A percentile compares a stretch with the other conserved stretches of the same genome.
phyloP scores from a whole-genome alignment of 768 basidiomycete genomes.

The Boletus sp. region DNA sequence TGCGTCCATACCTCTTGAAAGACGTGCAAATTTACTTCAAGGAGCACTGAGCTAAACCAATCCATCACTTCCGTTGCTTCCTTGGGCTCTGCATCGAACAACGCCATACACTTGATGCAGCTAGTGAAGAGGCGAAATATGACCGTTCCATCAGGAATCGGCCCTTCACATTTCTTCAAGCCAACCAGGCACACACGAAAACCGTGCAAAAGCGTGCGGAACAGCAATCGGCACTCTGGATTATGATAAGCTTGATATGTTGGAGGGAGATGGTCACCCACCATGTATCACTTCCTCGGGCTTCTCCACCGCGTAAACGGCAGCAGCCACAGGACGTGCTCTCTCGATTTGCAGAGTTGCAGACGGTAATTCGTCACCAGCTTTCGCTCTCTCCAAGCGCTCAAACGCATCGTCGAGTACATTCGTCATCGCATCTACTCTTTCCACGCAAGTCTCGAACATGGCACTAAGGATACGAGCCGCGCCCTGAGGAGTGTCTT shows the following conservation, averaged over 20 bases:
- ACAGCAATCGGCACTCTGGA: constrained; percentile 80
- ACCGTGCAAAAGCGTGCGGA: constrained; percentile 85
- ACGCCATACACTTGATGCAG: constrained; percentile 77
- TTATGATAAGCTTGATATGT: constrained; percentile 2
- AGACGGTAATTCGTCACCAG: constrained; percentile 37
- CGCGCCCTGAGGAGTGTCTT: constrained; percentile 70
- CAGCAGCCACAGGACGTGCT: constrained; percentile 75
- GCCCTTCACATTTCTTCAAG: constrained; percentile 77
- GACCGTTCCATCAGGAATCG: constrained; percentile 79
- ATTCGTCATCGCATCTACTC: constrained; percentile 75
- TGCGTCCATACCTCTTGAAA: constrained; percentile 97
- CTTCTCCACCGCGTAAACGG: constrained; percentile 76
- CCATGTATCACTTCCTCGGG: constrained; percentile 81
- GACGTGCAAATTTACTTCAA: constrained; percentile 85
- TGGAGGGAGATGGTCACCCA: constrained; percentile 33
- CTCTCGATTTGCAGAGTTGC: constrained; percentile 79
- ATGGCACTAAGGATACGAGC: constrained; percentile 68
- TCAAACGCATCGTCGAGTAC: constrained; percentile 51
- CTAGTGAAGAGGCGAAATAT: constrained; percentile 87
- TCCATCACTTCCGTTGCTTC: constrained; percentile 82
- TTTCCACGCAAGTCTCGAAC: constrained; percentile 80
- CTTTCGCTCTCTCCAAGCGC: constrained; percentile 45
- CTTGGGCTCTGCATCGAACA: constrained; percentile 72
- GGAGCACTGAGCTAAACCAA: constrained; percentile 67
- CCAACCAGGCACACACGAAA: constrained; percentile 76